phyloP scores from a whole-genome alignment of 805 yeast genomes.

The Cyberlindnera saturnus region DNA sequence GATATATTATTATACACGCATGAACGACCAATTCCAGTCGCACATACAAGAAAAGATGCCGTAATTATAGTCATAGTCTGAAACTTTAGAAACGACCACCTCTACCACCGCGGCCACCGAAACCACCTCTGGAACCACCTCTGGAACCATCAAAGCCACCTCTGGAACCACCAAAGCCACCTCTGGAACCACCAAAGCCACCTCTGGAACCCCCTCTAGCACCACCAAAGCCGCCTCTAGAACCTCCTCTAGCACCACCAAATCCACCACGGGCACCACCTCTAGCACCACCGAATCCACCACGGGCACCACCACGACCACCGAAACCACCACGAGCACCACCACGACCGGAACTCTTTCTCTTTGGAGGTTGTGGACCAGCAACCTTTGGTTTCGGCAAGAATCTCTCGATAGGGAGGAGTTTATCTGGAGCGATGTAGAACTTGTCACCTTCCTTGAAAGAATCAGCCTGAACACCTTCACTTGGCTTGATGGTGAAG shows the following conservation, averaged over 20 bases:
- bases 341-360: constrained; percentile 51
- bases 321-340: constrained; percentile 27
- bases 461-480: constrained; percentile 91
- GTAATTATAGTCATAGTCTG: neutral
- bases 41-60: neutral
- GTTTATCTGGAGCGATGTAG: constrained; percentile 90
- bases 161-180: constrained; percentile 51
- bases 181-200: constrained; percentile 19
- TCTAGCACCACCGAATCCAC: constrained; percentile 51
- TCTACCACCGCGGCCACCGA: constrained; percentile 20
- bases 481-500: constrained; percentile 92
- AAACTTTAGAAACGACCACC: constrained; percentile 21
- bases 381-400: constrained; percentile 90
- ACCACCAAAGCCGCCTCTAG: constrained; percentile 32
- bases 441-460: constrained; percentile 96
- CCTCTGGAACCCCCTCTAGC: constrained; percentile 20
- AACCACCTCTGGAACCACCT: constrained; percentile 28
- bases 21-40: neutral
- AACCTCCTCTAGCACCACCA: constrained; percentile 32
- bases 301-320: constrained; percentile 15
- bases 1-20: constrained; percentile 12
- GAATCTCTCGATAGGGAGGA: constrained; percentile 93
- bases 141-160: constrained; percentile 29
- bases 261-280: constrained; percentile 42
- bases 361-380: constrained; percentile 76